Conservation (phyloP, 805 yeast genomes). For the Lipomyces mesembrius region DNA sequence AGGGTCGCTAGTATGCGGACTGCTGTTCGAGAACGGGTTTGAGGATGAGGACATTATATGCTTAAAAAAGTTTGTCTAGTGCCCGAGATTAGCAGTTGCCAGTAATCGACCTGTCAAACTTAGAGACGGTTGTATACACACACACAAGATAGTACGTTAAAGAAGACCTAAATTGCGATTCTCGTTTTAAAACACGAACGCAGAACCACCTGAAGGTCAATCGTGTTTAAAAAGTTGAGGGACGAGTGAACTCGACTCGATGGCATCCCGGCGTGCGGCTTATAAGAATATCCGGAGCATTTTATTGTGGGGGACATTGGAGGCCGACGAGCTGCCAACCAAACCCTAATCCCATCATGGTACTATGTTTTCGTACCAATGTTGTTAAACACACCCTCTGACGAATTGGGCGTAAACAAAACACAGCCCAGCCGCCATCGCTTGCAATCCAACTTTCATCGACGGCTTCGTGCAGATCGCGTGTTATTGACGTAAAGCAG, state of each 20-base stretch:
- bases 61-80: not conserved
- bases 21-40: not conserved
- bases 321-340: too few species aligned
- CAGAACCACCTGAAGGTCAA: constrained; percentile 42
- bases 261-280: too few species aligned
- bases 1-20: not conserved
- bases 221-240: constrained; percentile 23
- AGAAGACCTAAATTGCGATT: constrained; percentile 28
- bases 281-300: too few species aligned
- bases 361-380: too few species aligned
- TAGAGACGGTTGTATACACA: not conserved
- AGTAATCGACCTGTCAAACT: not conserved
- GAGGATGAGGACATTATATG: constrained; percentile 9
- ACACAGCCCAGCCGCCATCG: not conserved
- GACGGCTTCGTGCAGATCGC: not conserved
- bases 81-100: not conserved
- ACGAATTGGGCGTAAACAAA: constrained; percentile 1
- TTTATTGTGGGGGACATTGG: too few species aligned
- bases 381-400: too few species aligned
- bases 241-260: not conserved
- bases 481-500: not conserved
- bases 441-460: not conserved
- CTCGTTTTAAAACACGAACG: constrained; percentile 40
- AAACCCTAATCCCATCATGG: too few species aligned
- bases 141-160: not conserved